A percentile compares a stretch with the other conserved stretches of the same genome.
These are phyloP conservation scores for Coemansia sp. DNA, from an alignment of 371 early-diverging fungal genomes.

Conservation along the genomic window DNA sequence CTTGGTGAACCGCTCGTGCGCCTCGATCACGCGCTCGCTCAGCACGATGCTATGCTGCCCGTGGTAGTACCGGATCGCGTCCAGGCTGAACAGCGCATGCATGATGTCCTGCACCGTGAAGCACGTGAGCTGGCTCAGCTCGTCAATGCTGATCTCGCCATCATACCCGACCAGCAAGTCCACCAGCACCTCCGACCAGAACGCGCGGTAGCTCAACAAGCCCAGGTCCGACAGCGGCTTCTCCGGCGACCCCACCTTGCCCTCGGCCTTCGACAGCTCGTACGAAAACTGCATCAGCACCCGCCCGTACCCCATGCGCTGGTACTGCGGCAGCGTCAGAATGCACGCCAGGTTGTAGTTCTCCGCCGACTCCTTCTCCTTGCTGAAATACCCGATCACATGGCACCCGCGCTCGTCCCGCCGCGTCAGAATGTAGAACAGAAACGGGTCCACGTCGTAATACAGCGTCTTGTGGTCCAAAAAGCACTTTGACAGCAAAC, in stretches of 20 bases:
- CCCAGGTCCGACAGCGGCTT: slow-evolving; percentile 99
- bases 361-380: slow-evolving; percentile 95
- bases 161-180: slow-evolving; percentile 48
- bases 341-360: slow-evolving; percentile 99
- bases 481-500: slow-evolving; percentile 93
- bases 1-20: slow-evolving; percentile 68
- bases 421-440: slow-evolving; percentile 95
- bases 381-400: slow-evolving; percentile 99
- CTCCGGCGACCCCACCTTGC: slow-evolving; percentile 96
- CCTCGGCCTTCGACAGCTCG: slow-evolving; percentile 94
- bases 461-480: slow-evolving; percentile 99
- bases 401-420: slow-evolving; percentile 82
- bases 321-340: slow-evolving; percentile 97
- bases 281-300: slow-evolving; percentile 97
- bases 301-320: slow-evolving; percentile 97
- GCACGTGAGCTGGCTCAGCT: slow-evolving; percentile 78
- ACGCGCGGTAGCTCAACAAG: slow-evolving; percentile 91
- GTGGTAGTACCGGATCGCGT: slow-evolving; percentile 91
- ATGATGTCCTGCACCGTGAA: slow-evolving; percentile 94
- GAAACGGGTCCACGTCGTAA: slow-evolving; percentile 98
- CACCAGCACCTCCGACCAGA: slow-evolving; percentile 91
- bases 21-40: slow-evolving; percentile 83
- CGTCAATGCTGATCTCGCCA: slow-evolving; percentile 65
- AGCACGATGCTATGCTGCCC: slow-evolving; percentile 91
- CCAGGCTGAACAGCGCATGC: slow-evolving; percentile 89